A percentile compares a stretch with the other conserved stretches of the same genome.
phyloP scores from a whole-genome alignment of 2,329 filamentous ascomycete genomes.

The Keithomyces neogunnii region DNA sequence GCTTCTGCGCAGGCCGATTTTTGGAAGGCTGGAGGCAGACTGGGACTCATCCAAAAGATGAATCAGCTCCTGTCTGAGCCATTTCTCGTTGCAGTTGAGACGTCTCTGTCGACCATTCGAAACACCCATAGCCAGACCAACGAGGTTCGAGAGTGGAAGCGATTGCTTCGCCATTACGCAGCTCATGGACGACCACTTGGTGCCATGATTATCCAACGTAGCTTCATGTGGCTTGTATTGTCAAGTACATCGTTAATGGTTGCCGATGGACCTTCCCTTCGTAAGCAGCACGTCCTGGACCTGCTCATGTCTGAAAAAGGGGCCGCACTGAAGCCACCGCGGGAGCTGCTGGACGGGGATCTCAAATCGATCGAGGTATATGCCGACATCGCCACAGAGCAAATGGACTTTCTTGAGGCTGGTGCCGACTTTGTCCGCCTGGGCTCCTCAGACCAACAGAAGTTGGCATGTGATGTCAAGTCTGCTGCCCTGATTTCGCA shows the following conservation, averaged over 20 bases:
- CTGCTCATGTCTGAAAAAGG: conserved; percentile 55
- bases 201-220: conserved; percentile 83
- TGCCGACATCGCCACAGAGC: conserved; percentile 66
- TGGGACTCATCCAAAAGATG: conserved; percentile 64
- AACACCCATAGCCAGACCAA: conserved; percentile 62
- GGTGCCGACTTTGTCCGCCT: conserved; percentile 79
- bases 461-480: conserved; percentile 78
- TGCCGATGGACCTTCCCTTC: conserved; percentile 50
- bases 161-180: conserved; percentile 75
- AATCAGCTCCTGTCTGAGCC: conserved; percentile 70
- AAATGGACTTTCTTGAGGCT: conserved; percentile 80
- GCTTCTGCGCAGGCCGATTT: conserved; percentile 70
- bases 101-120: conserved; percentile 81
- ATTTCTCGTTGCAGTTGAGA: conserved; percentile 81
- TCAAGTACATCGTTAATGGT: conserved; percentile 69
- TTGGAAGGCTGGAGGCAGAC: conserved; percentile 67
- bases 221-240: conserved; percentile 77
- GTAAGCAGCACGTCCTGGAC: conserved; percentile 61
- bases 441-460: conserved; percentile 79
- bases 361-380: conserved; percentile 52
- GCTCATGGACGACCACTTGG: conserved; percentile 72
- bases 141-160: conserved; percentile 76
- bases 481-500: conserved; percentile 74
- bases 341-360: conserved; percentile 39
- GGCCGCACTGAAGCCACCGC: conserved; percentile 26